A percentile compares a stretch with the other conserved stretches of the same genome.
These are phyloP conservation scores for Saccharomycopsis microspora DNA, from an alignment of 805 yeast species.

Conservation along the genomic window DNA sequence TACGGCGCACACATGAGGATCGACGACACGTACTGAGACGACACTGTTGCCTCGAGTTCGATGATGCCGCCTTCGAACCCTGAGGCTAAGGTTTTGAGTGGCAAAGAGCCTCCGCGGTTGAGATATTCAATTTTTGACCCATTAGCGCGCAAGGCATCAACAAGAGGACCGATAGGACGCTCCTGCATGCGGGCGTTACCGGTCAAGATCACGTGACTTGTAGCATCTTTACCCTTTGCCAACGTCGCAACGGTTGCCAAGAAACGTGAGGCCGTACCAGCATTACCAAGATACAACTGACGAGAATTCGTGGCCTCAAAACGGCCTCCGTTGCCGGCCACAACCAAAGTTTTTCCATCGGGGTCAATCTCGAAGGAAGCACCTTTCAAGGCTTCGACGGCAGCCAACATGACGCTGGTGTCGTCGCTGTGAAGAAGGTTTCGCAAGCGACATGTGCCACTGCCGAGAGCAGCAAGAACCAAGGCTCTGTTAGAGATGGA, in stretches of 20 bases:
- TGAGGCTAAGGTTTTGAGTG: constrained; percentile 62
- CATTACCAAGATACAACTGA: constrained; percentile 84
- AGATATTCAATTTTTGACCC: constrained; percentile 68
- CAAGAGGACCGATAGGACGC: constrained; percentile 93
- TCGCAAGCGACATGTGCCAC: constrained; percentile 71
- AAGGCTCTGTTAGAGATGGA: constrained; percentile 94
- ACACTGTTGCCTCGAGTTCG: constrained; percentile 89
- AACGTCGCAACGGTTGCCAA: constrained; percentile 87
- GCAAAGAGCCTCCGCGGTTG: constrained; percentile 73
- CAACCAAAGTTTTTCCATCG: constrained; percentile 79
- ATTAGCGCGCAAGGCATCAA: constrained; percentile 75
- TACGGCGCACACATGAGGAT: constrained; percentile 96
- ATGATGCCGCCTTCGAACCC: constrained; percentile 79
- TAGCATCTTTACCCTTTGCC: constrained; percentile 30
- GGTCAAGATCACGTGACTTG: constrained; percentile 51
- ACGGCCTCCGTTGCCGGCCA: constrained; percentile 77
- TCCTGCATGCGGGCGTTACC: constrained; percentile 97
- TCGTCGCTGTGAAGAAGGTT: constrained; percentile 93
- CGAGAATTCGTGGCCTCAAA: constrained; percentile 48
- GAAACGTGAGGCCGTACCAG: constrained; percentile 96
- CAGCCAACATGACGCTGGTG: constrained; percentile 87
- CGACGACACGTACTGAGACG: constrained; percentile 96
- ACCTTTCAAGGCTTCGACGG: constrained; percentile 68
- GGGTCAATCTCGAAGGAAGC: constrained; percentile 41
- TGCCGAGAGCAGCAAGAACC: constrained; percentile 82